Evolutionary conservation across 2,329 filamentous ascomycete species (phyloP), one percentile per base, ranked within the genome.

Genomic region (Hypocreales sp.): DNA sequence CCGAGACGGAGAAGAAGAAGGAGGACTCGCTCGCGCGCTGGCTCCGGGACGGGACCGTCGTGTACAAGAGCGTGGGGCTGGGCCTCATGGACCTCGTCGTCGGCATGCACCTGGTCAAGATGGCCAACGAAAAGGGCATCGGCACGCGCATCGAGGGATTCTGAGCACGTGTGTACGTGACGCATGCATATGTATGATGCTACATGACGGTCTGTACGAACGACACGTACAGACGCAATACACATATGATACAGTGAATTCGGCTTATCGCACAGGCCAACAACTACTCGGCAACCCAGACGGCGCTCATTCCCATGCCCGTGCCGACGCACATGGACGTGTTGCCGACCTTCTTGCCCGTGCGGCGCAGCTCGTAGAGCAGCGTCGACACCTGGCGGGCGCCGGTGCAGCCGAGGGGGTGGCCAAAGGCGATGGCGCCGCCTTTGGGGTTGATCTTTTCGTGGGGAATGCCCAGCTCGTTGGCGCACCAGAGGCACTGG

Each of bases 401-500:
- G 28, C 90, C 90, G 0, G 90, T 95, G 59, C 84, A 92, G 31
- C 90, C 90, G 12, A 95, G 66, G 1, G 90, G 90, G 58, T 95
- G 90, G 8, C 90, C 84, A 49, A 94, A 93, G 8, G 87, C 87
- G 52, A 94, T 94, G 19, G 86, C 86, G 36, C 87, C 87, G 39
- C 87, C 90, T 68, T 94, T 93, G 44, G 87, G 87, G 62, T 95
- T 95, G 48, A 98, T 74, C 70, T 94, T 95, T 39, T 81, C 76
- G 34, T 65, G 49, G 28, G 83, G 79, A 16, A 98, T 58, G 24
- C 77, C 78, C 14, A 98, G 70, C 63, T 94, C 76, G 45, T 90
- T 81, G 36, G 81, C 72, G 55, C 84, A 94, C 79, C 80, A 95
- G 39, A 95, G 56, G 55, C 83, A 93, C 67, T 95, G 87, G 37